Percentiles rank a stretch among this genome's conserved stretches.
Evolutionary conservation across 352 stramenopile species (phyloP).

Genomic region (Pythium phragmiticola): DNA sequence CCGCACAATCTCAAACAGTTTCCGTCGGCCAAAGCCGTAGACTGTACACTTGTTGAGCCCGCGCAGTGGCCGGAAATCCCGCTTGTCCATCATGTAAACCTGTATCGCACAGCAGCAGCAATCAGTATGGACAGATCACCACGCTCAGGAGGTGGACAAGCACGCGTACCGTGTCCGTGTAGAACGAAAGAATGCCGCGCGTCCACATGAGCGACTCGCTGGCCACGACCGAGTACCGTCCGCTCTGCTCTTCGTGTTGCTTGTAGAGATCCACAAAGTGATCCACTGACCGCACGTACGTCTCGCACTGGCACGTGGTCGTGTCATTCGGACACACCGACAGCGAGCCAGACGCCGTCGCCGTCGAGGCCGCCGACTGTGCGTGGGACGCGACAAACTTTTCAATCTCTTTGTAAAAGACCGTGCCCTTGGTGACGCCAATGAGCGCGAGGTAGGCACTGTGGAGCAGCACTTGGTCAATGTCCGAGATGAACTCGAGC

Average conservation of each 20-base stretch:
- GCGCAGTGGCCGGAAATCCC: constrained; percentile 60
- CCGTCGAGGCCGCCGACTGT: constrained; percentile 21
- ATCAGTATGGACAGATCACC: too few species aligned
- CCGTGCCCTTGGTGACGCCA: constrained; percentile 46
- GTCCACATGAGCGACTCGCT: constrained; percentile 79
- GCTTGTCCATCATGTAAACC: constrained; percentile 80
- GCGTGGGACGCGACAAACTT: constrained; percentile 51
- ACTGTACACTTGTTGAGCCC: constrained; percentile 71
- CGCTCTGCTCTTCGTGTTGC: constrained; percentile 39
- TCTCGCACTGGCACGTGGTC: constrained; percentile 63
- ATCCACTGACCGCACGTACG: constrained; percentile 65
- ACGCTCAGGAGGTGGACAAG: too few species aligned
- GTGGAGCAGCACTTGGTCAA: constrained; percentile 66
- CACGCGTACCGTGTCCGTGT: constrained; percentile 61
- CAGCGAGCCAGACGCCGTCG: background rate
- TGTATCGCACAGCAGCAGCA: constrained; percentile 6
- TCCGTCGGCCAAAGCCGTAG: constrained; percentile 71
- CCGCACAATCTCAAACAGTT: constrained; percentile 78
- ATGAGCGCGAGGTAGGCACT: constrained; percentile 59
- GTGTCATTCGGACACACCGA: constrained; percentile 17
- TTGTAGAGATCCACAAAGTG: constrained; percentile 70
- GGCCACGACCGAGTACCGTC: constrained; percentile 62
- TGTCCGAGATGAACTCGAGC: constrained; percentile 70
- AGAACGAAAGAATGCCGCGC: constrained; percentile 72
- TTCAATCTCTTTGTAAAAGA: constrained; percentile 56